Percentiles rank a stretch among this genome's conserved stretches.
Conservation (phyloP, 1,284 basidiomycete genomes). For the Gymnopus androsaceus region DNA sequence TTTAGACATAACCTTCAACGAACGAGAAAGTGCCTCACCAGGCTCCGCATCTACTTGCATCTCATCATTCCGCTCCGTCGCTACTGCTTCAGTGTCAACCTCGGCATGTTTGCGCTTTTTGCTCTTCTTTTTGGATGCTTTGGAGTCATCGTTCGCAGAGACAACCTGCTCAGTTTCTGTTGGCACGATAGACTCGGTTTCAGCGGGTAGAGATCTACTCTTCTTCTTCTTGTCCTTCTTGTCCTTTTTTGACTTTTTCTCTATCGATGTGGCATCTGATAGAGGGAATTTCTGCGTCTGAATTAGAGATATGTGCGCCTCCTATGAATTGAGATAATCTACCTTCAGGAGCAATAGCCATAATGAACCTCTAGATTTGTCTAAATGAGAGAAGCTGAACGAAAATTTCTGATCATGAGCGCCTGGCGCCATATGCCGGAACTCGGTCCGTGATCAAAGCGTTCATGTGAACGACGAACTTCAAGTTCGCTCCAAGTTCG, state of each 20-base stretch:
- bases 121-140: constrained; percentile 18
- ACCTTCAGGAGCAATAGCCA: neutral
- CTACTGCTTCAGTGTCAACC: constrained; percentile 1
- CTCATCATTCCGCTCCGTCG: constrained; percentile 1
- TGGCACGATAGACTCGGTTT: neutral
- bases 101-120: constrained; percentile 24
- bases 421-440: too few relatives aligned
- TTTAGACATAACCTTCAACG: neutral
- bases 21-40: constrained; percentile 5
- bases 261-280: neutral
- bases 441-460: too few relatives aligned
- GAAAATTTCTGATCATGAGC: too few relatives aligned
- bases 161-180: constrained; percentile 1
- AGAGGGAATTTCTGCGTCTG: too few relatives aligned
- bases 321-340: too few relatives aligned
- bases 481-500: too few relatives aligned
- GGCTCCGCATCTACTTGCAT: constrained; percentile 2
- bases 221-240: constrained; percentile 20
- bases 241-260: constrained; percentile 8
- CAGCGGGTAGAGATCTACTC: constrained; percentile 4
- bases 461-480: too few relatives aligned
- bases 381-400: neutral
- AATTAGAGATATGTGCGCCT: too few relatives aligned
- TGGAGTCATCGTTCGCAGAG: neutral
- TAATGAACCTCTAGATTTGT: neutral